Conservation (phyloP, 2,329 filamentous ascomycete species). For the Exophiala oligosperma region DNA sequence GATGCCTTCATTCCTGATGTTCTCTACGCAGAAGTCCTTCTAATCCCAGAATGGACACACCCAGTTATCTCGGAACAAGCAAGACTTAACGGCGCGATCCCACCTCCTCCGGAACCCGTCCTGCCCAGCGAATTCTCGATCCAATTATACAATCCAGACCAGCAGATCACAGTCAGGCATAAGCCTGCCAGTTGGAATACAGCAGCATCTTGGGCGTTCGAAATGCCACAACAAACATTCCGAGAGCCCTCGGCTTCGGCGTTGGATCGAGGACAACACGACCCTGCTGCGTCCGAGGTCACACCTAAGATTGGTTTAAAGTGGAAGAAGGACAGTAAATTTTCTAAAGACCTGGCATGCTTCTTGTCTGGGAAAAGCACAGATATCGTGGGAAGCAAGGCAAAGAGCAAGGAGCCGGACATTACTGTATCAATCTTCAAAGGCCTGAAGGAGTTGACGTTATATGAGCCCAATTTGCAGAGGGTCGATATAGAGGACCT, state of each 20-base stretch:
- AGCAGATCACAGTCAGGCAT: conserved; percentile 67
- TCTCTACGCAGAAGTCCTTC: conserved; percentile 81
- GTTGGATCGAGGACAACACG: conserved; percentile 70
- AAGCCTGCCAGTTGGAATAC: conserved; percentile 77
- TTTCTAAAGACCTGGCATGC: conserved; percentile 86
- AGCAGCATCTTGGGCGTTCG: conserved; percentile 84
- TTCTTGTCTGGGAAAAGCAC: conserved; percentile 78
- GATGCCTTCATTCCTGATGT: conserved; percentile 80
- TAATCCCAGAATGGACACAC: conserved; percentile 82
- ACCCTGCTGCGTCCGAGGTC: conserved; percentile 54
- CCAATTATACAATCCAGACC: conserved; percentile 92
- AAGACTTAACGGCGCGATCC: conserved; percentile 65
- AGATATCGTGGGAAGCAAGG: conserved; percentile 61
- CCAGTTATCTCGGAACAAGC: conserved; percentile 82
- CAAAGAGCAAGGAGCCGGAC: conserved; percentile 84
- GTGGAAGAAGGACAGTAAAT: conserved; percentile 84
- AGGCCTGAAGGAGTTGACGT: conserved; percentile 71
- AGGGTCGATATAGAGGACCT: conserved; percentile 90
- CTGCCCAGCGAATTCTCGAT: conserved; percentile 78
- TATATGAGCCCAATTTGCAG: conserved; percentile 91
- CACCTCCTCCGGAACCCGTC: conserved; percentile 67
- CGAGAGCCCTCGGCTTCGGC: conserved; percentile 73
- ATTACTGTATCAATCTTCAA: conserved; percentile 91
- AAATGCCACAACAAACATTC: conserved; percentile 84
- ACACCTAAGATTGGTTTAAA: conserved; percentile 79